Evolutionary conservation across 2,329 filamentous ascomycete genomes (phyloP).

Genomic region (Fusarium humuli): DNA sequence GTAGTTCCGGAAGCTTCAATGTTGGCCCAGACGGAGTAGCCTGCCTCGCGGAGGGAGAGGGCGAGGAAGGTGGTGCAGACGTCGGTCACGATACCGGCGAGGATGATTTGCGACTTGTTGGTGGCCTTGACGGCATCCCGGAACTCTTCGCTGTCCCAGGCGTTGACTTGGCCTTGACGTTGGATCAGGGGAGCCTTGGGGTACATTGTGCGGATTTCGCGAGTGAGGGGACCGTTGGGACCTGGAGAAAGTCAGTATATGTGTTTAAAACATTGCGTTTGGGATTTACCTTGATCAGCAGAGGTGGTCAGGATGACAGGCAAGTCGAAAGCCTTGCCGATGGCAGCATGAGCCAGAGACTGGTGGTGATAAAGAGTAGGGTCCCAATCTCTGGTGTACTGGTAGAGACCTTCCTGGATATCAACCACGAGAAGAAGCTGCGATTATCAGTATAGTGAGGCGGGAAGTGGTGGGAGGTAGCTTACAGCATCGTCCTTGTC

Average conservation of each 20-base stretch:
- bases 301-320: slow-evolving; percentile 79
- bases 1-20: slow-evolving; percentile 78
- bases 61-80: slow-evolving; percentile 81
- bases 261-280: fast-evolving
- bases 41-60: slow-evolving; percentile 75
- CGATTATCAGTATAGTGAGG: neutral
- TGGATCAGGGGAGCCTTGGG: slow-evolving; percentile 74
- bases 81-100: slow-evolving; percentile 79
- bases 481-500: slow-evolving; percentile 46
- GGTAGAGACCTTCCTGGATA: slow-evolving; percentile 53
- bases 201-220: slow-evolving; percentile 76
- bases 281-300: slow-evolving; percentile 58
- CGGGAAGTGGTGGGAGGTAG: fast-evolving
- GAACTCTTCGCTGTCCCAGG: slow-evolving; percentile 81
- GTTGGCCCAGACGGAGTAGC: slow-evolving; percentile 80
- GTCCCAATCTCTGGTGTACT: slow-evolving; percentile 72
- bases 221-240: slow-evolving; percentile 77
- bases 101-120: slow-evolving; percentile 75
- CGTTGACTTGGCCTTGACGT: slow-evolving; percentile 78
- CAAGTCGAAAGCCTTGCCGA: slow-evolving; percentile 74
- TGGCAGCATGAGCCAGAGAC: slow-evolving; percentile 74
- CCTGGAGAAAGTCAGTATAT: slow-evolving; percentile 53
- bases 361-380: slow-evolving; percentile 73
- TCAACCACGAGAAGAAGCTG: slow-evolving; percentile 54
- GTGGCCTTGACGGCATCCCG: slow-evolving; percentile 72